Evolutionary conservation across 768 basidiomycete species (phyloP).

Genomic region (Macrocybe gigantea): DNA sequence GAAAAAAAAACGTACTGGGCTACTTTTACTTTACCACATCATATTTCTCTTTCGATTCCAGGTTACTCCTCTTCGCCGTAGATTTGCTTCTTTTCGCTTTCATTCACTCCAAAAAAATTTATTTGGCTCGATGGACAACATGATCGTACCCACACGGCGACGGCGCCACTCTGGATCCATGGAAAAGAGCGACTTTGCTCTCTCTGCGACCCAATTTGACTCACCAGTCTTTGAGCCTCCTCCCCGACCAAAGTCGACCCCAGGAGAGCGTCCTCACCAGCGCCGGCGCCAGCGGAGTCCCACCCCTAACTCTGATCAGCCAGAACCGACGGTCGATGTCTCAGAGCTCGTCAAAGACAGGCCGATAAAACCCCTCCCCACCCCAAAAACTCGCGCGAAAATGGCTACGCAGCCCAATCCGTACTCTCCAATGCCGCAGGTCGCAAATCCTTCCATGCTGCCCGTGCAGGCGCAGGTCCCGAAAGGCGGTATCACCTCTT

Average conservation of each 20-base stretch:
- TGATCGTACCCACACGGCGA: constrained; percentile 38
- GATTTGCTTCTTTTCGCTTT: not conserved
- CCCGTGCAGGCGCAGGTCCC: constrained; percentile 79
- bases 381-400: constrained; percentile 45
- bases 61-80: no score
- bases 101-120: constrained; percentile 5
- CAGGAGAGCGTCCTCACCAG: constrained; percentile 52
- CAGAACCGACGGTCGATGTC: constrained; percentile 26
- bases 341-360: constrained; percentile 28
- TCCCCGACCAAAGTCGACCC: constrained; percentile 71
- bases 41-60: not conserved
- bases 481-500: constrained; percentile 42
- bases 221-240: constrained; percentile 36
- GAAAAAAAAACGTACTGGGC: no score
- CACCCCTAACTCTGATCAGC: constrained; percentile 23
- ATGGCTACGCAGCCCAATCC: constrained; percentile 31
- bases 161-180: constrained; percentile 63
- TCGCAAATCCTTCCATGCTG: constrained; percentile 72
- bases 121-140: constrained; percentile 10
- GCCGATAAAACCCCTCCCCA: constrained; percentile 60
- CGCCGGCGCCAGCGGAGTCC: constrained; percentile 43
- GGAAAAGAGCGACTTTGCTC: constrained; percentile 25
- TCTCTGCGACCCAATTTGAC: constrained; percentile 15
- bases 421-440: constrained; percentile 40
- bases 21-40: not conserved